phyloP scores from a whole-genome alignment of 2,329 filamentous ascomycete species.

The Triangularia verruculosa region DNA sequence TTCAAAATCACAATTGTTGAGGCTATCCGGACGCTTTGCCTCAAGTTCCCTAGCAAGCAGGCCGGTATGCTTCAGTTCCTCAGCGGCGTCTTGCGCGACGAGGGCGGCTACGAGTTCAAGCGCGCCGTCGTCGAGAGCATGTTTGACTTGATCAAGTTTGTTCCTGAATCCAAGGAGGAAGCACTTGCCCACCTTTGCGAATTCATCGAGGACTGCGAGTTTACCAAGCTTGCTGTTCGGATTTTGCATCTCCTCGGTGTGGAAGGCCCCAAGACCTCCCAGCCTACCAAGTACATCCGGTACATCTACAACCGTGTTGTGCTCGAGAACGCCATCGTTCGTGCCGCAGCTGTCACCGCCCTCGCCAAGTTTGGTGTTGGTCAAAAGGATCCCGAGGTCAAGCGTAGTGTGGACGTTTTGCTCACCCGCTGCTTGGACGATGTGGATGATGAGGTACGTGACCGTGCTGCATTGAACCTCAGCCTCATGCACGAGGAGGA shows the following conservation, averaged over 20 bases:
- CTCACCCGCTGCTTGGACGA: constrained; percentile 93
- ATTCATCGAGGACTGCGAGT: constrained; percentile 99
- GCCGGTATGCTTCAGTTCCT: constrained; percentile 97
- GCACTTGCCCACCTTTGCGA: constrained; percentile 95
- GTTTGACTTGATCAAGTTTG: constrained; percentile 98
- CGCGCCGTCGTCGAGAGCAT: constrained; percentile 96
- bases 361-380: constrained; percentile 96
- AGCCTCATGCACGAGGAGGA: constrained; percentile 90
- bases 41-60: constrained; percentile 98
- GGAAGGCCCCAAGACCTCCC: constrained; percentile 90
- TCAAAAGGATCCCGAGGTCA: constrained; percentile 94
- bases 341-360: constrained; percentile 91
- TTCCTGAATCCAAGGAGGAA: constrained; percentile 78
- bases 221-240: constrained; percentile 93
- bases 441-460: constrained; percentile 94
- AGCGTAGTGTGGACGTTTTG: constrained; percentile 89
- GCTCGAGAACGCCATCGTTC: constrained; percentile 91
- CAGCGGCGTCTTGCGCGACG: constrained; percentile 92
- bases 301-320: constrained; percentile 99
- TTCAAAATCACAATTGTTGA: constrained; percentile 99
- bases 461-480: constrained; percentile 89
- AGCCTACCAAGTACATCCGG: constrained; percentile 97
- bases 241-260: constrained; percentile 91
- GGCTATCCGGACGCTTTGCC: constrained; percentile 89
- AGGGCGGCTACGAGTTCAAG: constrained; percentile 98